Evolutionary conservation across 2,329 filamentous ascomycete genomes (phyloP), one percentile per base, ranked within the genome.

Genomic region (Arthrobotrys megalospora): DNA sequence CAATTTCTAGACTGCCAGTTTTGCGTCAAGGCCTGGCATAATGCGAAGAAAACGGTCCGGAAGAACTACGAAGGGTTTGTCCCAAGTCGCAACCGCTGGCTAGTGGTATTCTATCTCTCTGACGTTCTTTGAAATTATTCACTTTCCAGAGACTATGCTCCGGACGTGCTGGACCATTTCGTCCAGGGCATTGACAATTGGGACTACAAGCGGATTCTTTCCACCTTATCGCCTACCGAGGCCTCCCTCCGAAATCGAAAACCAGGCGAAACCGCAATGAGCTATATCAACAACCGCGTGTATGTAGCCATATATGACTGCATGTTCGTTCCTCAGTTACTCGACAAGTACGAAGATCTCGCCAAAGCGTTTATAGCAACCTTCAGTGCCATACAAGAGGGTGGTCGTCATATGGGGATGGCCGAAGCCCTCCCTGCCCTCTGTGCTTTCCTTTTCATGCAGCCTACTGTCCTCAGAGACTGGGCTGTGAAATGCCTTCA

Each of bases 21-120:
- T 32, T 82, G 81, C 34, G 79, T 80, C 48, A 80, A 81, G 53
- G 77, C 79, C 38, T 82, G 81, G 67, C 81, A 82, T 63, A 78
- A 72, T 43, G 63, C 79, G 11, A 81, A 81, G 50, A 79, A 79
- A 50, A 76, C 65, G 21, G 79, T 82, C 41, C 80, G 80, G 38
- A 75, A 79, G 43, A 80, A 82, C 47, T 69, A 82, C 36, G 72
- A 81, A 67, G 70, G 79, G 81, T 82, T 53, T 24, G 76, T 68
- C 41, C 14, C 6, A 24, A n/a, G 14, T 8, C 28, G 24, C 19
- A 16, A 45, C 52, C 14, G 52, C n/a, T 32, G 24, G 8, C 34
- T 28, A 28, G 24, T 28, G 5, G 24, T 24, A 24, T 47, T 50
- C 24, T n/a, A 10, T 14, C 19, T 64, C 32, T 50, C 11, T 21